A percentile compares a stretch with the other conserved stretches of the same genome.
These are phyloP conservation scores for Flagelloscypha sp. DNA, from an alignment of 768 basidiomycete species.

Conservation along the genomic window DNA sequence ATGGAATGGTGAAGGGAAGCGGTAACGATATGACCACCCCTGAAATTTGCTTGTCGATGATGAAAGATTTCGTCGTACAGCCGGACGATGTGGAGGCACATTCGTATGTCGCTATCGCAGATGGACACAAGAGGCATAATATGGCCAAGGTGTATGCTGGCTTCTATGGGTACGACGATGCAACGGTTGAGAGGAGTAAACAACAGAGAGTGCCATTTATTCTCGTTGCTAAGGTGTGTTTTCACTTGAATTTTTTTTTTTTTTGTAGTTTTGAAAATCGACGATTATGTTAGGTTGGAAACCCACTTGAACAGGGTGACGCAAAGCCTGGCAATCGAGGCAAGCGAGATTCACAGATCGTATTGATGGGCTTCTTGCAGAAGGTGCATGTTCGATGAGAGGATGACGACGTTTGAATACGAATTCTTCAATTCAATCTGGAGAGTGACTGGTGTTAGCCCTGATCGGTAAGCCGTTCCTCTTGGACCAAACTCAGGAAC, in stretches of 20 bases:
- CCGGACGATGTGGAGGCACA: constrained; percentile 84
- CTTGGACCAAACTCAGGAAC: no score
- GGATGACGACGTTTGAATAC: constrained; percentile 99
- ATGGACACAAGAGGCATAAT: constrained; percentile 99
- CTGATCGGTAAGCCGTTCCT: no score
- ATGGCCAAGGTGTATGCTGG: constrained; percentile 99
- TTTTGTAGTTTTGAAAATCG: no score
- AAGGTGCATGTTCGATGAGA: constrained; percentile 99
- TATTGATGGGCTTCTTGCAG: constrained; percentile 95
- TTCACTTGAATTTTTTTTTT: no score
- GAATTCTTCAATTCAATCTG: constrained; percentile 99
- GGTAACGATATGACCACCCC: constrained; percentile 87
- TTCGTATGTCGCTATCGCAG: constrained; percentile 97
- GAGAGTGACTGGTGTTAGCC: constrained; percentile 90
- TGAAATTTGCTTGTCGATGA: constrained; percentile 91
- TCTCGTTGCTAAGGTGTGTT: constrained; percentile 92
- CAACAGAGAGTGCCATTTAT: constrained; percentile 96
- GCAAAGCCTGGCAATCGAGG: constrained; percentile 96
- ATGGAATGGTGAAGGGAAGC: constrained; percentile 96
- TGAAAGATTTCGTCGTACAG: constrained; percentile 85
- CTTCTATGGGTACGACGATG: constrained; percentile 91
- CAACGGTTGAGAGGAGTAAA: constrained; percentile 82
- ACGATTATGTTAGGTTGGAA: no score
- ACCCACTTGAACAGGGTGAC: constrained; percentile 82
- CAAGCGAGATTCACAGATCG: constrained; percentile 97